Evolutionary conservation across 2,329 filamentous ascomycete species (phyloP).

Genomic region (Didymella keratinophila): DNA sequence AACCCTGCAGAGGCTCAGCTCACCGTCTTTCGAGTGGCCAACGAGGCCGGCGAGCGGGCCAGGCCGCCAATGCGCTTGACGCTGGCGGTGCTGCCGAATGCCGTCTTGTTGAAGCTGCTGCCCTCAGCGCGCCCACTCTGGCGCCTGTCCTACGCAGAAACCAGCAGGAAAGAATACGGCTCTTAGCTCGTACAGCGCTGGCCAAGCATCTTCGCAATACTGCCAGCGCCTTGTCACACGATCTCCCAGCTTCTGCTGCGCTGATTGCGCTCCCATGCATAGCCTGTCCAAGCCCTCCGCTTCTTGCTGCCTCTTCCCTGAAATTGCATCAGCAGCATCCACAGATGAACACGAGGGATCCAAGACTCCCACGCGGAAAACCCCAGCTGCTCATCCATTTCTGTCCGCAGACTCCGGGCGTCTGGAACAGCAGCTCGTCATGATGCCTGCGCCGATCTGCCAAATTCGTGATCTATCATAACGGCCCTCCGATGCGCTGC

Average conservation of each 20-base stretch:
- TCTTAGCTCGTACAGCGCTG: not conserved
- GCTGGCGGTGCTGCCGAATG: conserved; percentile 20
- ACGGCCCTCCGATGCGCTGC: conserved; percentile 19
- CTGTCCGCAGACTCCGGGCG: conserved; percentile 16
- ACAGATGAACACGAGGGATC: conserved; percentile 17
- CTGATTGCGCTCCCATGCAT: not conserved
- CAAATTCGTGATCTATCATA: conserved; percentile 8
- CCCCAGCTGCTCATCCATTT: conserved; percentile 17
- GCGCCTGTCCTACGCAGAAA: conserved; percentile 1
- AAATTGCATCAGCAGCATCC: conserved; percentile 17
- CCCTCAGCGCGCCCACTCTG: not conserved
- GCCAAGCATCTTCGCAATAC: conserved; percentile 5
- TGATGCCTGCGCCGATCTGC: conserved; percentile 19
- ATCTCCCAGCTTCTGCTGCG: conserved; percentile 1
- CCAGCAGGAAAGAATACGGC: not conserved
- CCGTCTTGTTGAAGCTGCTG: conserved; percentile 13
- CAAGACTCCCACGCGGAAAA: conserved; percentile 15
- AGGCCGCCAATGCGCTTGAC: conserved; percentile 22
- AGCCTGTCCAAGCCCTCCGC: not conserved
- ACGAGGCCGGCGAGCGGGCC: conserved; percentile 16
- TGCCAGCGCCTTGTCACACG: not conserved
- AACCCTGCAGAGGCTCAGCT: conserved; percentile 26
- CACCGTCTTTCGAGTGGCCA: conserved; percentile 32
- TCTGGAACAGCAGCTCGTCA: conserved; percentile 20
- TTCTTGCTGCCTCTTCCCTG: conserved; percentile 1